Percentiles rank a stretch among this genome's conserved stretches.
Evolutionary conservation across 2,329 filamentous ascomycete genomes (phyloP).

Genomic region (Arthrobotrys pseudoclavata): DNA sequence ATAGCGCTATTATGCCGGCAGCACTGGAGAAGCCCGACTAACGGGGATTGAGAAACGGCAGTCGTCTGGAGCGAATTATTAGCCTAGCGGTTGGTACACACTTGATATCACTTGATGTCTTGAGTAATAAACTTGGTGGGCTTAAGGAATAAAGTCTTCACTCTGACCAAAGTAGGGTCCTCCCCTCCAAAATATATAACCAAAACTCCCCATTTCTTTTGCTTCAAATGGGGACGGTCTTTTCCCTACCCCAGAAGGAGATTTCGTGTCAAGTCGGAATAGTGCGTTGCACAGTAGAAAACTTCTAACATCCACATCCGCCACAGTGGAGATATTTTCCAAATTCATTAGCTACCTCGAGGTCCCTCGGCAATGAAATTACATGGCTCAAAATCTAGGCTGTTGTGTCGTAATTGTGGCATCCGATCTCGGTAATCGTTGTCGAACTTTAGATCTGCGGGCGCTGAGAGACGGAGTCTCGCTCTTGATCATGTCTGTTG

Average conservation of each 20-base stretch:
- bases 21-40: conserved; percentile 39
- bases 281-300: conserved; percentile 29
- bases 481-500: conserved; percentile 28
- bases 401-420: neutral
- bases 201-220: conserved; percentile 6
- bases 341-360: conserved; percentile 16
- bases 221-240: neutral
- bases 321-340: neutral
- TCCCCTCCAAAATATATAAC: conserved; percentile 44
- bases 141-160: neutral
- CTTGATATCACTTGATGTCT: conserved; percentile 30
- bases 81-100: conserved; percentile 18
- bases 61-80: conserved; percentile 34
- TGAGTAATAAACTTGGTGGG: conserved; percentile 24
- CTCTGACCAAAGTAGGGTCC: conserved; percentile 5
- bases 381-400: conserved; percentile 13
- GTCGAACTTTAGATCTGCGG: conserved; percentile 21
- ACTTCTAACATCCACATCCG: conserved; percentile 13
- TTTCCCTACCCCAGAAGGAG: conserved; percentile 36
- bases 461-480: conserved; percentile 48
- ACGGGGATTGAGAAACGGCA: conserved; percentile 28
- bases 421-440: conserved; percentile 49
- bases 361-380: conserved; percentile 23
- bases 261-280: conserved; percentile 40
- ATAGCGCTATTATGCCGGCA: conserved; percentile 43